Base-by-base conservation (phyloP, 1,284 basidiomycete genomes). In the Cutaneotrichosporon spelunceum region DNA sequence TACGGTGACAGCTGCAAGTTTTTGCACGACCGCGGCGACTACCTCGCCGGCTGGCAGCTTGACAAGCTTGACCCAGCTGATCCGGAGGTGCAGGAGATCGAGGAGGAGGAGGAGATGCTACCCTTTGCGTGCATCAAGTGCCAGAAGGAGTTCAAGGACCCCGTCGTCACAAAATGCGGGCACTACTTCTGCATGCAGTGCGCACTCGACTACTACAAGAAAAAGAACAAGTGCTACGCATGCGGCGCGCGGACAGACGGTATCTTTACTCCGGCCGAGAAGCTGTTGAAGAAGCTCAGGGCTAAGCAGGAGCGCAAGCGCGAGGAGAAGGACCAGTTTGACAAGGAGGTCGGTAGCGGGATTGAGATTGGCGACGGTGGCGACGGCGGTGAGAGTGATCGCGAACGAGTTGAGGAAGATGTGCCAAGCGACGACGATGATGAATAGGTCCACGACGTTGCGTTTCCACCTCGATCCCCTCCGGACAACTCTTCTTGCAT, bases 1-100 rank as follows among this genome's bases (percentile, higher is more conserved):
- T 99, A 96, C 76, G 96, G 96, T 30, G 96, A 99, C 79, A 94
- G 92, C 9, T 99, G 95, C 82, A 99, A 98, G 82, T 93, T 93
- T 80, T 82, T 93, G 75, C 90, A 93, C 78, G 90, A 93, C 78
- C 78, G 84, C 53, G 82, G 82, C 59, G 84, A 85, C 72, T 97
- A 99, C 80, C 86, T 99, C 33, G 89, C 90, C 11, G 96, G 96
- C 48, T 99, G 96, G 96, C 95, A 99, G 80, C 84, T 99, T 58
- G 94, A 98, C 82, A 80, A 79, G 61, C 63, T 79, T 34, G 72
- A 73, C 52, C 71, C 73, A 0, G 67, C 44, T 58, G 61, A 72
- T 26, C 62, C 86, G 84, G 66, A 82, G 79, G 64, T 84, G 81
- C 72, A 73, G 13, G 79, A 76, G 34, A 86, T 85, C 55, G 82